phyloP scores from a whole-genome alignment of 768 basidiomycete species.

The Macrolepiota fuliginosa region DNA sequence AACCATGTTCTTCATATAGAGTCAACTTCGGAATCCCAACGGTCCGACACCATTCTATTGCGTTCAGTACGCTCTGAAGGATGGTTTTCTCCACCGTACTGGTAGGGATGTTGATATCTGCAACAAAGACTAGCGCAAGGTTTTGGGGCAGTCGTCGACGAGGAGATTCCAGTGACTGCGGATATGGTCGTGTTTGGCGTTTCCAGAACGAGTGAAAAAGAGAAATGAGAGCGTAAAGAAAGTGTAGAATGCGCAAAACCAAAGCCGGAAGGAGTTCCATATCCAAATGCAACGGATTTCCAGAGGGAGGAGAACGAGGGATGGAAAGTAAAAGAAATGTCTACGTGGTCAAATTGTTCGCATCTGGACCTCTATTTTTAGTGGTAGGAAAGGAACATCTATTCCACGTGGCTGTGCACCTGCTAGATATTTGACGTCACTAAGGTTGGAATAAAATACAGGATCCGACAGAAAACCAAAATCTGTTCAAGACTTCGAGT shows the following conservation, averaged over 20 bases:
- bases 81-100: slow-evolving; percentile 40
- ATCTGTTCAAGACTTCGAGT: neutral
- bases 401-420: neutral
- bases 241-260: slow-evolving; percentile 56
- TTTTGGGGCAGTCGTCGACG: slow-evolving; percentile 64
- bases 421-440: slow-evolving; percentile 2
- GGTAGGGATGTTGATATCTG: slow-evolving; percentile 33
- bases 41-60: slow-evolving; percentile 60
- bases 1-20: slow-evolving; percentile 73
- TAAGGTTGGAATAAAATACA: too few relatives aligned
- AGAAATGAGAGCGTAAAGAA: slow-evolving; percentile 46
- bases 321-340: neutral
- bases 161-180: slow-evolving; percentile 45
- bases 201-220: slow-evolving; percentile 38
- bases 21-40: slow-evolving; percentile 63
- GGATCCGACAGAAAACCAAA: neutral
- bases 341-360: slow-evolving; percentile 15
- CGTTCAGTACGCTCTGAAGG: slow-evolving; percentile 50
- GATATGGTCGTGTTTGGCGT: slow-evolving; percentile 32
- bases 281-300: neutral
- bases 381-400: neutral
- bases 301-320: neutral
- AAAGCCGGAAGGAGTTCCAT: slow-evolving; percentile 49
- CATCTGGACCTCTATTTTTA: slow-evolving; percentile 6
- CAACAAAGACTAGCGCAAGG: slow-evolving; percentile 61